Base-by-base conservation (phyloP, 2,329 filamentous ascomycete species). In the Claviceps cyperi region DNA sequence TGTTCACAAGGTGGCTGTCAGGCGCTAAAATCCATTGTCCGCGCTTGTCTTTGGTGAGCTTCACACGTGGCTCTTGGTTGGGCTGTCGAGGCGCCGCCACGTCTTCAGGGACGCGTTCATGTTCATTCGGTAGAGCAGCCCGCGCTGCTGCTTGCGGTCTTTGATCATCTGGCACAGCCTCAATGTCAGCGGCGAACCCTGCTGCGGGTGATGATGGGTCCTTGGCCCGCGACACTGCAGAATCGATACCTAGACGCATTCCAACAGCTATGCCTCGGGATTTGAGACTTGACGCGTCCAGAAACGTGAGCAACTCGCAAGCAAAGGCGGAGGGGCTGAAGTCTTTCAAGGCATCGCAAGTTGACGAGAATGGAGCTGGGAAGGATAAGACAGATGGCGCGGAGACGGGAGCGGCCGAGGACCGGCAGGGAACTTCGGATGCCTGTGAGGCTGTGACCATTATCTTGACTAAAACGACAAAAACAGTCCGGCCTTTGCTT, bases 1-100 rank as follows among this genome's bases (percentile, higher is more conserved):
- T 59, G 51, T 64, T 64, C 36, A 56, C 50, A 5, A 64, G 53
- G 1, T 57, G 58, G 4, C 54, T 52, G 3, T 56, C 52, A 0
- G 52, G 52, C 5, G 51, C 44, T 0, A 57, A 51, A n/a, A n/a
- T 14, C 2, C 41, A 52, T 53, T 53, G 51, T 8, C 46, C 43
- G 14, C 47, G 39, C 19, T 48, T 43, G 0, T 28, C 43, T 19
- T 53, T 59, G 11, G 54, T 47, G 6, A 61, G 51, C 4, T 49
- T 53, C 2, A 59, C 50, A 1, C 22, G 44, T 19, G 43, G 49
- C 19, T 47, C 37, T 19, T 46, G 39, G 17, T 7, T n/a, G 51
- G 48, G 37, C 17, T 48, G 51, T 19, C 28, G 47, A 17, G 19
- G 13, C 47, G 24, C 14, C 47, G 24, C 14, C 22, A 32, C 22